Conservation (phyloP, 495 filamentous ascomycete species). For the Hypoxylon perforatum region DNA sequence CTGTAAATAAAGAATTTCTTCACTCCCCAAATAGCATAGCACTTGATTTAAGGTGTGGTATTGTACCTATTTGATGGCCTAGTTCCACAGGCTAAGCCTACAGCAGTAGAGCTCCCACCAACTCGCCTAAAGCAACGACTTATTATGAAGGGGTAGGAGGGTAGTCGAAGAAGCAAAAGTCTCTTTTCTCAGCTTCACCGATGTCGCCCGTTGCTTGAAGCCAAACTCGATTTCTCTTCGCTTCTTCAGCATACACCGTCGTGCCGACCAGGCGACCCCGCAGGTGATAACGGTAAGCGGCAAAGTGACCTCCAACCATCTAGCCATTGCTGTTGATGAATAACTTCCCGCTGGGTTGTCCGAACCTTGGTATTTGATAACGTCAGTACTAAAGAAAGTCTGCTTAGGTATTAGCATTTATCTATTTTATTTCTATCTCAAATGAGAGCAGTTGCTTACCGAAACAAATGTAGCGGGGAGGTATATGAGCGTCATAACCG, state of each 20-base stretch:
- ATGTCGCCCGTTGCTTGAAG: not conserved
- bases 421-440: not conserved
- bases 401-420: slow-evolving; percentile 29
- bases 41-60: no score
- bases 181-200: slow-evolving; percentile 2
- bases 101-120: no score
- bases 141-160: slow-evolving; percentile 13
- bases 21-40: no score
- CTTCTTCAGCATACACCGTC: slow-evolving; percentile 12
- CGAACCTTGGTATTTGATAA: slow-evolving; percentile 54
- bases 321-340: slow-evolving; percentile 49
- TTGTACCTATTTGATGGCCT: no score
- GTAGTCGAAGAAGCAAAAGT: not conserved
- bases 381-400: slow-evolving; percentile 60
- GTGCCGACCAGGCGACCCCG: slow-evolving; percentile 25
- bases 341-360: slow-evolving; percentile 44
- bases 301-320: slow-evolving; percentile 58
- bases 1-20: no score
- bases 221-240: not conserved
- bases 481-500: slow-evolving; percentile 53
- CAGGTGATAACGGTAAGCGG: slow-evolving; percentile 48
- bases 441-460: slow-evolving; percentile 33
- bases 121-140: not conserved
- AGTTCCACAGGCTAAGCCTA: no score
- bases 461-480: slow-evolving; percentile 58